Evolutionary conservation across 257 asterid genomes (phyloP).

Genomic region (Fraxinus americana): DNA sequence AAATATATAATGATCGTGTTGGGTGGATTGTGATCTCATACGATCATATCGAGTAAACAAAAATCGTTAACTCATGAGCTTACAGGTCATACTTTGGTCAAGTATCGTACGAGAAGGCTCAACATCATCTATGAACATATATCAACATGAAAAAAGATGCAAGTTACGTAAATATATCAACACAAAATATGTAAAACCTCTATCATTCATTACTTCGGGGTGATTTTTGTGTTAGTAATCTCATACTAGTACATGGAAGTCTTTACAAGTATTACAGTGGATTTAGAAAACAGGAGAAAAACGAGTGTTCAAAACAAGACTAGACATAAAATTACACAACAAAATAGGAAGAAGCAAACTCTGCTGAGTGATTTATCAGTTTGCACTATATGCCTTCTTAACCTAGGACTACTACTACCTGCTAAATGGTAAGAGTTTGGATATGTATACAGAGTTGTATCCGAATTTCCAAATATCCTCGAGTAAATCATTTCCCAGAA

Average conservation of each 20-base stretch:
- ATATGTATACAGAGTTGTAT: conserved; percentile 42
- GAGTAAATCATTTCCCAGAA: conserved; percentile 60
- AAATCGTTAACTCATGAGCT: no score
- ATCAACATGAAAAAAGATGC: background rate
- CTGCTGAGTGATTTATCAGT: conserved; percentile 62
- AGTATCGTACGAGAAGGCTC: no score
- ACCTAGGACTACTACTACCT: conserved; percentile 49
- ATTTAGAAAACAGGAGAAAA: background rate
- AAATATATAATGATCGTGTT: no score
- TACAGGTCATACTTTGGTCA: no score
- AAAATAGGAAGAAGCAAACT: conserved; percentile 58
- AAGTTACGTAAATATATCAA: background rate
- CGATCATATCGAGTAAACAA: no score
- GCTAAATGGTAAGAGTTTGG: conserved; percentile 52
- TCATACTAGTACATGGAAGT: background rate
- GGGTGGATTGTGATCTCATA: no score
- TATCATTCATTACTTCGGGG: background rate
- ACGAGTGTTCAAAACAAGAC: conserved; percentile 44
- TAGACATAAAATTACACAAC: conserved; percentile 58
- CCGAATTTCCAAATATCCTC: conserved; percentile 55
- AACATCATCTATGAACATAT: no score
- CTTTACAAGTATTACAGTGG: conserved; percentile 20
- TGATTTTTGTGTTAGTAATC: background rate
- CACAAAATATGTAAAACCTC: background rate
- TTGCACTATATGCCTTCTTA: conserved; percentile 48